Evolutionary conservation across 2,329 filamentous ascomycete species (phyloP), one percentile per base, ranked within the genome.

Genomic region (Aspergillus puulaauensis): DNA sequence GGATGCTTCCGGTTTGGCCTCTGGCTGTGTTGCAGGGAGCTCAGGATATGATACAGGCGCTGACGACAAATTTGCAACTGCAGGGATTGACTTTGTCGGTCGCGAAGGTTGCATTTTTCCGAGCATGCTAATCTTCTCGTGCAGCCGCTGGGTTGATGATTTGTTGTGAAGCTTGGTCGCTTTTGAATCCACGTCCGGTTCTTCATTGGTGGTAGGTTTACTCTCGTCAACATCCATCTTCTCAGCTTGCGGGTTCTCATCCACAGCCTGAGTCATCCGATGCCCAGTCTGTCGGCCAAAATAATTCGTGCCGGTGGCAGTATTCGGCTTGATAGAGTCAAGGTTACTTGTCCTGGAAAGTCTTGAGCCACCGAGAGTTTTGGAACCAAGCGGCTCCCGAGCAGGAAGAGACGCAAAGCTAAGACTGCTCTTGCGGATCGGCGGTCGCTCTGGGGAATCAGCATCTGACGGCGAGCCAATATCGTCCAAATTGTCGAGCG

Each of bases 391-490:
- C 37, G 93, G 93, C 69, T 98, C 93, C 60, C 95, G 85, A 3
- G 93, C 93, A 31, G 95, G 95, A 12, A 99, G 81, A 17, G 95
- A 91, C 39, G 95, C 91, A 76, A 99, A 98, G 58, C 90, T 96
- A 59, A 99, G 82, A 72, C 93, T 98, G 75, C 93, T 96, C 80
- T 98, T 98, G 59, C 93, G 88, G 64, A 96, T 84, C 31, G 90
- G 80, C 2, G 89, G 89, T 64, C 90, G 68, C 52, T 76, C 77
- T 6, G 79, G 79, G 15, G 77, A 79, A 31, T 77, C 80, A 7
- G 69, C 73, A 58, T 79, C 77, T 2, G 79, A 81, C 17, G 79
- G 77, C 17, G 78, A 79, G 43, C 74, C 77, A 27, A 80, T 76
- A 50, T 79, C 78, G 58, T 80, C 78, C 48, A 79, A 68, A 44